Percentiles rank a stretch among this genome's conserved stretches.
Conservation (phyloP, 306 rosid genomes). For the Arachis hypogaea region DNA sequence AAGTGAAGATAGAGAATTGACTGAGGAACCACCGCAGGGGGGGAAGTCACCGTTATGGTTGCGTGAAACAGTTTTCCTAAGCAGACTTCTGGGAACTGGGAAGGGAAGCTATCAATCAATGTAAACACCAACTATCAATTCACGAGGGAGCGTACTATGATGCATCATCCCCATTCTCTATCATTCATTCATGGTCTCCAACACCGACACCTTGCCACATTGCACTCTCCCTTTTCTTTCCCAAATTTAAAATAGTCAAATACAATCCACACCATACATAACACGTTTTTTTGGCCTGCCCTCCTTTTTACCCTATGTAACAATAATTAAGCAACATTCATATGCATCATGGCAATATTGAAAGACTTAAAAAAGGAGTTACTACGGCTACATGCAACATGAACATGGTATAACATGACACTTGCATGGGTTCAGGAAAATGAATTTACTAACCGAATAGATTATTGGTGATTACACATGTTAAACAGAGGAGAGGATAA, state of each 20-base stretch:
- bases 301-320: neutral
- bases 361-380: neutral
- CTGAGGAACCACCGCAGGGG: conserved; percentile 42
- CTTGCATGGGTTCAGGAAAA: neutral
- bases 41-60: conserved; percentile 40
- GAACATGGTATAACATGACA: neutral
- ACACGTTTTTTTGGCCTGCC: conserved; percentile 1
- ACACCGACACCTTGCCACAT: conserved; percentile 52
- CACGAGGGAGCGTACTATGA: too few relatives aligned
- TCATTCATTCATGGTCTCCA: conserved; percentile 26
- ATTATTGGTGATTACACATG: neutral
- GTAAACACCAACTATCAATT: too few relatives aligned
- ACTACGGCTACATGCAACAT: neutral
- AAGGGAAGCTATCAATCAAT: too few relatives aligned
- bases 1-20: conserved; percentile 32
- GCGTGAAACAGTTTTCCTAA: neutral
- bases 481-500: neutral
- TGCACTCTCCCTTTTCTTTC: neutral
- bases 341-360: neutral
- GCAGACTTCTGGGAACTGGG: too few relatives aligned
- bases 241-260: too few relatives aligned
- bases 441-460: neutral
- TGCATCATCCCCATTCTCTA: neutral
- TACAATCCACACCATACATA: too few relatives aligned
- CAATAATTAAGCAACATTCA: neutral